A percentile compares a stretch with the other conserved stretches of the same genome.
phyloP scores from a whole-genome alignment of 2,329 filamentous ascomycete genomes.

The Trichoderma pleuroti region DNA sequence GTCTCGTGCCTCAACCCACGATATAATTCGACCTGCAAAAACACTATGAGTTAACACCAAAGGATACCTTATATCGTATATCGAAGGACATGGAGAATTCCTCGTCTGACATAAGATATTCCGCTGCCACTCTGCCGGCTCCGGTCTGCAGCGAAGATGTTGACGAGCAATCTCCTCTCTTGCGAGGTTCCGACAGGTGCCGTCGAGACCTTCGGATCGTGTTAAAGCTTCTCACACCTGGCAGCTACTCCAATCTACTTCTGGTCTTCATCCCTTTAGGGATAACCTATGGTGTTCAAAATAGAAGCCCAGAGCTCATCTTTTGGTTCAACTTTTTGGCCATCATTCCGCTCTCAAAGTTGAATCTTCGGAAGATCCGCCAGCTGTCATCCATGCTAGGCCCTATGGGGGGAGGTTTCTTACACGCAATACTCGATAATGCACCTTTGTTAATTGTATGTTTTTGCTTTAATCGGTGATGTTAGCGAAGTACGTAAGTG shows the following conservation, averaged over 20 bases:
- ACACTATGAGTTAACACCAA: not conserved
- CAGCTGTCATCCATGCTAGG: not conserved
- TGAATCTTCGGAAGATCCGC: constrained; percentile 14
- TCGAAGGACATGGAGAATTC: not conserved
- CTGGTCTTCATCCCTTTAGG: constrained; percentile 4
- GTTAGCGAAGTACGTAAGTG: not conserved
- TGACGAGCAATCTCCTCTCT: not conserved
- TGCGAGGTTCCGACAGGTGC: not conserved
- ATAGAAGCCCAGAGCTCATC: not conserved
- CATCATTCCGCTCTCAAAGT: constrained; percentile 13
- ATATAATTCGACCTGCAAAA: not conserved
- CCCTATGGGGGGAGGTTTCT: not conserved
- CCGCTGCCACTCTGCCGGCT: not conserved
- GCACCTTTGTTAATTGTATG: constrained; percentile 7
- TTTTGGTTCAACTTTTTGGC: constrained; percentile 16
- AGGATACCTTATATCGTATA: not conserved
- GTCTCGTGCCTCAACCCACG: not conserved
- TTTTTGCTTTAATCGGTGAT: not conserved
- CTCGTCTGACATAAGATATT: not conserved
- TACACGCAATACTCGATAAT: constrained; percentile 13
- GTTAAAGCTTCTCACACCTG: not conserved
- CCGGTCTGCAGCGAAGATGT: not conserved
- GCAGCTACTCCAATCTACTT: constrained; percentile 12
- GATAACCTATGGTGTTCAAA: constrained; percentile 1
- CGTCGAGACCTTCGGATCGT: not conserved